These are phyloP conservation scores for Emmonsiellopsis sp. DNA, from an alignment of 2,329 filamentous ascomycete species.

Conservation along the genomic window DNA sequence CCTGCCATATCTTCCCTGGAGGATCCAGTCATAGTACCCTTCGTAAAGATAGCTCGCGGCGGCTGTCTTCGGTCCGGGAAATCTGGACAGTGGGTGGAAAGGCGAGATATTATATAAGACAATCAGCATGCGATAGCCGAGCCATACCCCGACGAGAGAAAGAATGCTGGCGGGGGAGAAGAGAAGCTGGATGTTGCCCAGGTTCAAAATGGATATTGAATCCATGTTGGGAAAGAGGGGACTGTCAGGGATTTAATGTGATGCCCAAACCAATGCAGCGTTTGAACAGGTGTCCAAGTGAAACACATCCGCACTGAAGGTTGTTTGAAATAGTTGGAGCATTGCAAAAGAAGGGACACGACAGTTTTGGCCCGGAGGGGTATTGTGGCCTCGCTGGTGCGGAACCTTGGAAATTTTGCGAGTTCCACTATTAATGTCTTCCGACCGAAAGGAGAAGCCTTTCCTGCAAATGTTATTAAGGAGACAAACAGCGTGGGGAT, in stretches of 20 bases:
- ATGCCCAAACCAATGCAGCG: neutral
- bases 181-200: neutral
- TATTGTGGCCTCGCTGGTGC: too few relatives aligned
- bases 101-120: slow-evolving; percentile 3
- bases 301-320: too few relatives aligned
- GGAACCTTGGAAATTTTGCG: too few relatives aligned
- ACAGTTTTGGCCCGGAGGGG: too few relatives aligned
- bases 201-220: neutral
- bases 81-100: slow-evolving; percentile 1
- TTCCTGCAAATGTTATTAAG: too few relatives aligned
- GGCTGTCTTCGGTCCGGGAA: slow-evolving; percentile 15
- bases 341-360: too few relatives aligned
- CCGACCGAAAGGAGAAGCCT: too few relatives aligned
- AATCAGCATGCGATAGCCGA: neutral
- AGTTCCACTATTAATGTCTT: too few relatives aligned
- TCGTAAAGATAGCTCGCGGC: slow-evolving; percentile 14
- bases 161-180: neutral
- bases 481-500: too few relatives aligned
- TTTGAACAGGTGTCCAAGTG: too few relatives aligned
- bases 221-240: neutral
- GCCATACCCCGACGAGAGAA: slow-evolving; percentile 2
- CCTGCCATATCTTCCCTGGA: slow-evolving; percentile 11
- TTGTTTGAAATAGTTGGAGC: too few relatives aligned
- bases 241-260: neutral
- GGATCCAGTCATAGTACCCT: slow-evolving; percentile 14